Evolutionary conservation across 441 rosid genomes (phyloP), one percentile per base, ranked within the genome.

Genomic region (Raphanus hybrid): DNA sequence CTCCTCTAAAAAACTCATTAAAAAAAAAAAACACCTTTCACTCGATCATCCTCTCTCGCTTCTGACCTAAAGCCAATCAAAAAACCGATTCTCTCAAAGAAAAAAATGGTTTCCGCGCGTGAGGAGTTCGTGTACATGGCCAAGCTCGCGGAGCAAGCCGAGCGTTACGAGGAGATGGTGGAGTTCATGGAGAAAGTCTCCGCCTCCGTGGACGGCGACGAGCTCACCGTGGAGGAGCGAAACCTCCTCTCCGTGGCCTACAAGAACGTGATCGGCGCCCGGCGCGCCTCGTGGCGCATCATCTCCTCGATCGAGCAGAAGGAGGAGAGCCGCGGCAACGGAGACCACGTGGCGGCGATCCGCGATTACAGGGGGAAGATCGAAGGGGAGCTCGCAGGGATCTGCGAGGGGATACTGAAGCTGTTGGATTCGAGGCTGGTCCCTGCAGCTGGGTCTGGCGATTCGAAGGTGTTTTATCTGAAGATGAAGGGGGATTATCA

Each of bases 401-500:
- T 88, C 86, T 90, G 92, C 77, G 91, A 84, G 41, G 91, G 92
- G 41, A 90, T 90, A 76, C 84, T 90, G 18, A 87, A 85, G 78
- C 80, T 90, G 39, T 89, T 90, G 29, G 95, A 90, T 64, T 52
- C 86, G 10, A 78, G 87, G 35, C 90, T 90, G n/a, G 66, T 90
- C 71, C 91, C 91, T 2, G 84, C 86, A 6, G 89, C 95, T 69
- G 83, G 85, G 4, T n/a, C 82, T 0, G 92, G 90, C 2, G 92
- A 90, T 34, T 90, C 92, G 23, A 90, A 87, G 88, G 95, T 90
- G 20, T 90, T 90, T 60, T 90, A 88, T 75, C 80, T 90, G 6
- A 90, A 90, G 85, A 90, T 90, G 95, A 90, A 90, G 71, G 94
- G 92, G 3, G 94, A 90, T 76, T 90, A 88, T 18, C 91, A 90